phyloP scores from a whole-genome alignment of 2,329 filamentous ascomycete genomes.

The Purpureocillium takamizusanense region DNA sequence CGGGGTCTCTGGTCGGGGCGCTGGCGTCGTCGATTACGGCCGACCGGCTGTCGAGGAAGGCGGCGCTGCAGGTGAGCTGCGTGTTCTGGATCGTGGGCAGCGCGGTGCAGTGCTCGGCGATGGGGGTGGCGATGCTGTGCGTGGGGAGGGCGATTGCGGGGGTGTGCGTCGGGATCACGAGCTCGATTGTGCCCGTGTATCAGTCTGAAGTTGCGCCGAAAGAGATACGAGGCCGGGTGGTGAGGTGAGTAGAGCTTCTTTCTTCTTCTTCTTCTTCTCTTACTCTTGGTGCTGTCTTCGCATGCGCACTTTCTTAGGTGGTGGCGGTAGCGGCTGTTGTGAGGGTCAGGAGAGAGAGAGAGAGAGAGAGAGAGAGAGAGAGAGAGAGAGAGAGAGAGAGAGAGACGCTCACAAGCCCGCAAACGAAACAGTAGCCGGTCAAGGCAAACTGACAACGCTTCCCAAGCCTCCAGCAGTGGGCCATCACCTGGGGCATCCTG shows the following conservation, averaged over 20 bases:
- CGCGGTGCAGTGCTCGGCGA: slow-evolving; percentile 50
- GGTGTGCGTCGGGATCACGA: slow-evolving; percentile 65
- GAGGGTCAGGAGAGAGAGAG: too few species aligned
- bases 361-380: too few species aligned
- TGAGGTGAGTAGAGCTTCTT: slow-evolving; percentile 20
- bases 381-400: too few species aligned
- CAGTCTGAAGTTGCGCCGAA: slow-evolving; percentile 56
- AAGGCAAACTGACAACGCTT: too few species aligned
- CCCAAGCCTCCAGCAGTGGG: slow-evolving; percentile 52
- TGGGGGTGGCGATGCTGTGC: slow-evolving; percentile 63
- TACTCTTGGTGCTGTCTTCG: background rate
- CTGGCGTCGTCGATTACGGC: slow-evolving; percentile 40
- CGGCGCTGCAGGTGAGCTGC: slow-evolving; percentile 38
- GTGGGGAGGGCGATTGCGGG: slow-evolving; percentile 64
- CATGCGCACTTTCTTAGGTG: too few species aligned
- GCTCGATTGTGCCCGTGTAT: slow-evolving; percentile 62
- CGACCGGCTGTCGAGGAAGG: slow-evolving; percentile 39
- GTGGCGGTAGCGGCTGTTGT: too few species aligned
- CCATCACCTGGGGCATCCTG: slow-evolving; percentile 61
- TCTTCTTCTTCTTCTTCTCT: background rate
- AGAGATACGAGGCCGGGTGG: slow-evolving; percentile 49
- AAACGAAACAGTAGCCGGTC: too few species aligned
- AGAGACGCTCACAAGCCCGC: too few species aligned
- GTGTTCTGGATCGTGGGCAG: slow-evolving; percentile 42
- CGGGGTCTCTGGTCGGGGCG: slow-evolving; percentile 57